Evolutionary conservation across 2,329 filamentous ascomycete species (phyloP), one percentile per base, ranked within the genome.

Genomic region (Alternaria rosae): DNA sequence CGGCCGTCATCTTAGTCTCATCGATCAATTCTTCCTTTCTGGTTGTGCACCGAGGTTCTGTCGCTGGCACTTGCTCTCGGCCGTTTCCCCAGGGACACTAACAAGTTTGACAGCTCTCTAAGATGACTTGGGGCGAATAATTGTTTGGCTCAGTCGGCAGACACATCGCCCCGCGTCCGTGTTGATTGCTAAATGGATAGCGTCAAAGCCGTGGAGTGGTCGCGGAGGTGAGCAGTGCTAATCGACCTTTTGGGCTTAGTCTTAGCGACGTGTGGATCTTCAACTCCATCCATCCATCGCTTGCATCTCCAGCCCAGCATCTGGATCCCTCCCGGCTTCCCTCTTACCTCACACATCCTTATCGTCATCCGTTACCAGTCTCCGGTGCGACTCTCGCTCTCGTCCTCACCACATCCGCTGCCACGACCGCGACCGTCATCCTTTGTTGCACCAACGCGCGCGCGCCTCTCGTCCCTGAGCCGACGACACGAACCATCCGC

Each of bases 401-500:
- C 57, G 30, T 62, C 51, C 60, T 64, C 59, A 25, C 54, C 54
- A 25, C 51, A 13, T 15, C 59, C 43, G 28, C 53, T 51, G 50
- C 64, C 50, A 47, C 57, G 54, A 61, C 51, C 50, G 59, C 59
- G 45, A 61, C 54, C 55, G 45, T 59, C 58, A 44, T 47, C 64
- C 41, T 59, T 59, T 61, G 68, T 71, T 61, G 57, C 54, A 70
- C 67, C 65, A 64, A 54, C 66, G 64, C 74, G 70, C 71, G 65
- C 67, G 67, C 76, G 61, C 62, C 56, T 64, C 62, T 59, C 59
- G 53, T 72, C 73, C 67, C 59, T 60, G 57, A 61, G 50, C 68
- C 71, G 57, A 69, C 70, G 55, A 57, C 57, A 70, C 72, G 55
- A 70, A 66, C 64, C 68, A 43, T 67, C 65, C 71, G 62, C 71